phyloP scores from a whole-genome alignment of 2,329 filamentous ascomycete species.

The Aspergillus costaricaensis region DNA sequence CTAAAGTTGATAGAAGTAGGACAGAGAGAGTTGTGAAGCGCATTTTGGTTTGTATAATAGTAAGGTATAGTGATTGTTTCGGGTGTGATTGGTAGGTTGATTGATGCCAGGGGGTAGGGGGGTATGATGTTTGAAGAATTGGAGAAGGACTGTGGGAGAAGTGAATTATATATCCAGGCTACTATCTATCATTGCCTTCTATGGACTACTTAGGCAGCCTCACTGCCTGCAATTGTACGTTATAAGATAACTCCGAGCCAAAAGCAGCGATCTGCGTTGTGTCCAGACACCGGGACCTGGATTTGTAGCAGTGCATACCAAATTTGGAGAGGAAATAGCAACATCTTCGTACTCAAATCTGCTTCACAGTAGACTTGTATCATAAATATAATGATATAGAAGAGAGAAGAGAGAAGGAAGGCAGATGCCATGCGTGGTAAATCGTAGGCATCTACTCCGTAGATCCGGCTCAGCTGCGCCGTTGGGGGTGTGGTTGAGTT shows the following conservation, averaged over 20 bases:
- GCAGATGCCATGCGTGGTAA: not conserved
- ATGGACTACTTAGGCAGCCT: not conserved
- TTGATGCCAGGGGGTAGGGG: not conserved
- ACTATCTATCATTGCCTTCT: not conserved
- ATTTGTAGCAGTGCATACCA: not conserved
- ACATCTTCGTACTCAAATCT: not conserved
- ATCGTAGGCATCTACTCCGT: not conserved
- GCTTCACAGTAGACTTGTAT: not conserved
- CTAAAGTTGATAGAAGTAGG: not conserved
- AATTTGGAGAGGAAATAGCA: not conserved
- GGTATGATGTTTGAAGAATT: not conserved
- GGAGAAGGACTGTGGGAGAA: not conserved
- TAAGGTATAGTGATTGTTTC: not conserved
- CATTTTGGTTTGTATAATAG: not conserved
- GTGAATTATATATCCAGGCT: not conserved
- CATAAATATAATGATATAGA: not conserved
- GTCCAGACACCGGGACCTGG: not conserved
- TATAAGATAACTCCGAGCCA: not conserved
- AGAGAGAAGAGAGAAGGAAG: not conserved
- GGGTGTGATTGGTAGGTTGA: not conserved
- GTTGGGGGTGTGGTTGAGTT: not conserved
- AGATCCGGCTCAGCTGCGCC: not conserved
- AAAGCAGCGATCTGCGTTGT: not conserved
- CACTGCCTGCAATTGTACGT: not conserved
- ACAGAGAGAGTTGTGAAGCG: not conserved